These are phyloP conservation scores for Cymbomonas tetramitiformis DNA, from an alignment of 139 green algal species.

Conservation along the genomic window DNA sequence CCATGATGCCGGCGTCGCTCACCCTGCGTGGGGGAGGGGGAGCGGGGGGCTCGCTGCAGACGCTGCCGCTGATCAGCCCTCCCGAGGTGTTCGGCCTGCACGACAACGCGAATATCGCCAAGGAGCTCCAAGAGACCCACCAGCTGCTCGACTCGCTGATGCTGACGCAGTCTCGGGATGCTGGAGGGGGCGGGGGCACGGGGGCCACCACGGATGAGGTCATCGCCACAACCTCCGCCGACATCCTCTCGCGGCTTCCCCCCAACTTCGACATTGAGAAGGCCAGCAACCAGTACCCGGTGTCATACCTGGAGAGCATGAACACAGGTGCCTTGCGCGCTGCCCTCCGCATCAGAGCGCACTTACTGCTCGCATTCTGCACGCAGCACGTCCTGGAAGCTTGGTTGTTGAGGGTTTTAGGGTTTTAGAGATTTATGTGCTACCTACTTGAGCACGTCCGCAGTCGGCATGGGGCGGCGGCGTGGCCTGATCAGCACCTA, in stretches of 20 bases:
- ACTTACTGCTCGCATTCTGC: no score
- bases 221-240: constrained; percentile 21
- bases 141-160: constrained; percentile 25
- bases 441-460: no score
- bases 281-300: constrained; percentile 41
- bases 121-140: constrained; percentile 41
- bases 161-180: constrained; percentile 23
- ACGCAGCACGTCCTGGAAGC: no score
- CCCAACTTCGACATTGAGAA: constrained; percentile 38
- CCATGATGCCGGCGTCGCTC: no score
- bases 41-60: no score
- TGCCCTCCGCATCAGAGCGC: no score
- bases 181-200: constrained; percentile 4
- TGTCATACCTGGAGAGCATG: constrained; percentile 65
- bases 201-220: constrained; percentile 21
- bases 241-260: constrained; percentile 27
- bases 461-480: no score
- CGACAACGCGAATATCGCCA: constrained; percentile 58
- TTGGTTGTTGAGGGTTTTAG: no score
- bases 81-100: constrained; percentile 58
- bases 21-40: no score
- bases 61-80: constrained; percentile 37
- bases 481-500: no score
- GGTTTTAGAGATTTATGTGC: no score
- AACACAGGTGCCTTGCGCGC: no score